These are phyloP conservation scores for Amanita inopinata DNA, from an alignment of 768 basidiomycete species.

Conservation along the genomic window DNA sequence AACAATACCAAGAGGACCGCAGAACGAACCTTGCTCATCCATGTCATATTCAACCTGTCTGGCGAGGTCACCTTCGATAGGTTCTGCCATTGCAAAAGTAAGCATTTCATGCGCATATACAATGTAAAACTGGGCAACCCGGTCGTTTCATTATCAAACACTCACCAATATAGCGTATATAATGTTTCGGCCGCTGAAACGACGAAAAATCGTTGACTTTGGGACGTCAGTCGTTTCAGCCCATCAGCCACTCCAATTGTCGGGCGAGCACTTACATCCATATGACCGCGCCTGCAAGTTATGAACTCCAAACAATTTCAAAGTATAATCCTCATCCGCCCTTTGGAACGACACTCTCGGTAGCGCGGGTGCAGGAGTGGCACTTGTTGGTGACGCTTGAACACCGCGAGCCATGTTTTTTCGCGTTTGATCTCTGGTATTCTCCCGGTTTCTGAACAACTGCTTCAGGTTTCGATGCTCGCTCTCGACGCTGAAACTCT, in stretches of 20 bases:
- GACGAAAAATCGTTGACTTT: slow-evolving; percentile 54
- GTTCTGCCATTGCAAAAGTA: slow-evolving; percentile 42
- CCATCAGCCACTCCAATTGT: background rate
- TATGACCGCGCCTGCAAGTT: slow-evolving; percentile 56
- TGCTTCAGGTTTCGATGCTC: too few relatives aligned
- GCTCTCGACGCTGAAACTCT: too few relatives aligned
- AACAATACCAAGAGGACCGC: background rate
- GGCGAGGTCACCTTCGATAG: slow-evolving; percentile 84
- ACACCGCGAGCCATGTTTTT: slow-evolving; percentile 33
- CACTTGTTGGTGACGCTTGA: slow-evolving; percentile 19
- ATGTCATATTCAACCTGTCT: slow-evolving; percentile 98
- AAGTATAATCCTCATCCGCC: slow-evolving; percentile 53
- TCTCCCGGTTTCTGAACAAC: too few relatives aligned
- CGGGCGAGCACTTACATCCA: slow-evolving; percentile 26
- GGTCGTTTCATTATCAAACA: too few relatives aligned
- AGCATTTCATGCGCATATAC: too few relatives aligned
- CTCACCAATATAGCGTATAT: slow-evolving; percentile 86
- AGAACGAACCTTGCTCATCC: slow-evolving; percentile 85
- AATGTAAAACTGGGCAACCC: too few relatives aligned
- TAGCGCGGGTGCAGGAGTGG: slow-evolving; percentile 22
- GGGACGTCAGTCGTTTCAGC: slow-evolving; percentile 8
- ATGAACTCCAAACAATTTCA: slow-evolving; percentile 51
- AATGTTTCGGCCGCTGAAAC: slow-evolving; percentile 72
- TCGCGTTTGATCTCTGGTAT: too few relatives aligned
- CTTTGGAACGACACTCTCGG: slow-evolving; percentile 64